Base-by-base conservation (phyloP, 768 basidiomycete genomes). In the Boletus rubropictus region DNA sequence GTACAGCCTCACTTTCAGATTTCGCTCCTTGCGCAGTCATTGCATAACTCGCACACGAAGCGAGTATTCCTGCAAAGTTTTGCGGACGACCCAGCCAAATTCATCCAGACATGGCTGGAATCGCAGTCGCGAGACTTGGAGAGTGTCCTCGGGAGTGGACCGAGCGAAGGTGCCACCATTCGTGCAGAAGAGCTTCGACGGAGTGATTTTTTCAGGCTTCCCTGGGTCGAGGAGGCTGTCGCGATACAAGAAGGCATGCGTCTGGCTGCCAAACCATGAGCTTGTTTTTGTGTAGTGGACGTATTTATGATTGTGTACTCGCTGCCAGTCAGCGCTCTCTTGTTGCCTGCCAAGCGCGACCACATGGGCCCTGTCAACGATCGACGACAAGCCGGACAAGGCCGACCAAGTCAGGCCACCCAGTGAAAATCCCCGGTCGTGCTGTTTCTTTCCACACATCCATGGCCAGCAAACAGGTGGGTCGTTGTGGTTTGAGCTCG, bases 121-220 rank as follows among this genome's bases (percentile, higher is more conserved):
- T 92, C 89, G 2, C 94, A 97, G 64, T 89, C 91, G 39, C 78
- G 90, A 12, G 94, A 97, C 67, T 66, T 97, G 36, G 90, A 94
- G 68, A 86, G 80, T 48, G 75, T 94, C 48, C 73, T 96, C n/a
- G 91, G 90, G 25, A 89, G 86, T 61, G 91, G 90, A 1, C 81
- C 86, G 3, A 83, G 80, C 32, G 86, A 89, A 54, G 86, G 86
- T 22, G 74, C 80, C 60, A 82, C 82, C 2, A 77, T 94, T 9
- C 71, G 88, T n/a, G 88, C 89, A 48, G 92, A 95, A 55, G 92
- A 96, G 62, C 69, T 96, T 44, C 78, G 84, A 51, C 71, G 90
- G 42, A 92, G 88, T 59, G 92, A 96, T 63, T 87, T 92, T 69
- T 97, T 96, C 77, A 74, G 77, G 51, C 66, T 95, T 60, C 89